These are phyloP conservation scores for Globisporangium orthogonon DNA, from an alignment of 352 stramenopile genomes.

Conservation along the genomic window DNA sequence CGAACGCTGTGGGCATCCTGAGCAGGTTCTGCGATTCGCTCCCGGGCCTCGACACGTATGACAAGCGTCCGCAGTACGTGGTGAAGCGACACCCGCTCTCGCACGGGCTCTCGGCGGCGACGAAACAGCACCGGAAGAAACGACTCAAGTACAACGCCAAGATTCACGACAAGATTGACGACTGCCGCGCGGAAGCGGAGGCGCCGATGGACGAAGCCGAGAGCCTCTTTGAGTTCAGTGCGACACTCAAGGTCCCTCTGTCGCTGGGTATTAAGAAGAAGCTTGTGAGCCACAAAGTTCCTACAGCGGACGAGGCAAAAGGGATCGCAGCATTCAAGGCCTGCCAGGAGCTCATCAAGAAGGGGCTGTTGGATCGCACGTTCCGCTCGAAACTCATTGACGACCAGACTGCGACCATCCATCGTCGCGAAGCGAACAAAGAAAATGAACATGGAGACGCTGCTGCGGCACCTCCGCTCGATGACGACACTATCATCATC, in stretches of 20 bases:
- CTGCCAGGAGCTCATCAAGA: slow-evolving; percentile 65
- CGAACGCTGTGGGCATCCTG: slow-evolving; percentile 57
- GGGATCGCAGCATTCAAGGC: slow-evolving; percentile 81
- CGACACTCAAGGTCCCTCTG: slow-evolving; percentile 52
- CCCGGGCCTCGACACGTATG: slow-evolving; percentile 75
- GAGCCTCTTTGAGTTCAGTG: slow-evolving; percentile 49
- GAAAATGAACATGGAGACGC: background rate
- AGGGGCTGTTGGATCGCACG: slow-evolving; percentile 54
- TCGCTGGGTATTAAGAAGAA: slow-evolving; percentile 57
- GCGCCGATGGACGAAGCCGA: slow-evolving; percentile 18
- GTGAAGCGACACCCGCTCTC: slow-evolving; percentile 58
- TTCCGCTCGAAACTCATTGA: slow-evolving; percentile 68
- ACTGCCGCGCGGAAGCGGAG: slow-evolving; percentile 38
- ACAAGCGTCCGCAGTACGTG: slow-evolving; percentile 68
- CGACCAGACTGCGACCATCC: slow-evolving; percentile 34
- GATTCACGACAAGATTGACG: slow-evolving; percentile 76
- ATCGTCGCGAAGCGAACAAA: slow-evolving; percentile 15
- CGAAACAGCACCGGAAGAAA: slow-evolving; percentile 69
- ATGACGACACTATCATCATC: slow-evolving; percentile 35
- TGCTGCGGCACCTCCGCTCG: background rate
- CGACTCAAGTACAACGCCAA: slow-evolving; percentile 74
- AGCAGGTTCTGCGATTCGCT: slow-evolving; percentile 81
- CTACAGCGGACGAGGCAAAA: slow-evolving; percentile 56
- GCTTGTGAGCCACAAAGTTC: slow-evolving; percentile 56
- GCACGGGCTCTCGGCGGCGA: slow-evolving; percentile 32